A percentile compares a stretch with the other conserved stretches of the same genome.
Conservation (phyloP, 495 filamentous ascomycete genomes). For the Diplogelasinospora grovesii region DNA sequence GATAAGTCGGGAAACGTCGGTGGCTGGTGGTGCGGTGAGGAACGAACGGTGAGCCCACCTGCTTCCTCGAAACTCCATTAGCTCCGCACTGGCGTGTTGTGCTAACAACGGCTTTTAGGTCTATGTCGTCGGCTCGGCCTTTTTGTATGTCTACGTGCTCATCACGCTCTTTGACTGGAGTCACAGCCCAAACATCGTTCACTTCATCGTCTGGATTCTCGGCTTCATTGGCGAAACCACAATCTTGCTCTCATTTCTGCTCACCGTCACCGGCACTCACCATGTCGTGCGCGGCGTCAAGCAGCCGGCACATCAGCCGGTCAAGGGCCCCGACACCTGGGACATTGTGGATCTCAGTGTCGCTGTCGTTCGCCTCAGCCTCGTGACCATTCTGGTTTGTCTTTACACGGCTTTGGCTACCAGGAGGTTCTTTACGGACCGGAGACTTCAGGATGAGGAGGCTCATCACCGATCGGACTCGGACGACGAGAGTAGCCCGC, state of each 20-base stretch:
- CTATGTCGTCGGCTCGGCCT: constrained; percentile 65
- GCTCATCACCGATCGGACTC: constrained; percentile 37
- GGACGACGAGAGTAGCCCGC: constrained; percentile 45
- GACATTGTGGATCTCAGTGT: constrained; percentile 44
- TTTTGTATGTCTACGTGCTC: constrained; percentile 53
- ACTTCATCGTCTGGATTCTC: constrained; percentile 67
- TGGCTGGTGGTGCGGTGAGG: constrained; percentile 84
- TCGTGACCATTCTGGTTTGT: constrained; percentile 30
- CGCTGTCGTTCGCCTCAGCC: constrained; percentile 35
- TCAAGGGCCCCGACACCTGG: constrained; percentile 34
- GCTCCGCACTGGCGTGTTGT: constrained; percentile 3
- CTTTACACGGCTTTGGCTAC: constrained; percentile 31
- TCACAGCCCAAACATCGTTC: constrained; percentile 63
- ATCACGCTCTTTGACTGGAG: constrained; percentile 75
- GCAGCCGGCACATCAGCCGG: constrained; percentile 13
- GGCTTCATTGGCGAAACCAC: constrained; percentile 60
- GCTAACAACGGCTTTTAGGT: constrained; percentile 46
- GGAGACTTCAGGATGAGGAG: constrained; percentile 33
- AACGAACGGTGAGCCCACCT: constrained; percentile 60
- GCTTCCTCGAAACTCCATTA: no score
- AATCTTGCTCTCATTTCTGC: constrained; percentile 57
- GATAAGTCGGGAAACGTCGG: constrained; percentile 16
- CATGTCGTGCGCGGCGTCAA: constrained; percentile 32
- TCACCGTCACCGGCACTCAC: constrained; percentile 54
- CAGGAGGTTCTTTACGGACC: constrained; percentile 25